These are phyloP conservation scores for Colletotrichum sojae DNA, from an alignment of 2,329 filamentous ascomycete genomes.

Conservation along the genomic window DNA sequence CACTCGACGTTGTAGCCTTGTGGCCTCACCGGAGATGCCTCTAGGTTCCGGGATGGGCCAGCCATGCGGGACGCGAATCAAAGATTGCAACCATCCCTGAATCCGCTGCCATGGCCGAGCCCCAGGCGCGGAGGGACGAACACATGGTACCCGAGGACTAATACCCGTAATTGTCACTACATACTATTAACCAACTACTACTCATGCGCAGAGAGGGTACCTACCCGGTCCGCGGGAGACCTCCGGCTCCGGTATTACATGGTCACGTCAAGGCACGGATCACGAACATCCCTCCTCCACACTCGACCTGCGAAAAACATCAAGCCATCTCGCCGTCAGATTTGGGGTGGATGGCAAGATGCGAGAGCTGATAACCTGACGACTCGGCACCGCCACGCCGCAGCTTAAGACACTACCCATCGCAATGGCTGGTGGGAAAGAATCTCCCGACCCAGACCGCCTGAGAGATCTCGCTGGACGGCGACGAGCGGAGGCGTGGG, in stretches of 20 bases:
- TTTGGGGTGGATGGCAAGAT: conserved; percentile 32
- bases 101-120: conserved; percentile 11
- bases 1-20: conserved; percentile 41
- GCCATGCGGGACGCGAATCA: conserved; percentile 21
- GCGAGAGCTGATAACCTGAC: conserved; percentile 32
- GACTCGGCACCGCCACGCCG: conserved; percentile 27
- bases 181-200: conserved; percentile 25
- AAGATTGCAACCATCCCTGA: conserved; percentile 30
- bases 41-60: conserved; percentile 34
- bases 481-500: conserved; percentile 34
- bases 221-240: conserved; percentile 29
- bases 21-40: conserved; percentile 43
- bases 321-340: conserved; percentile 34
- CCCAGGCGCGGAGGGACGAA: conserved; percentile 14
- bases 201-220: conserved; percentile 14
- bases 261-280: not conserved
- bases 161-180: conserved; percentile 7
- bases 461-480: conserved; percentile 14
- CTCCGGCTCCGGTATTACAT: conserved; percentile 5
- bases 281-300: conserved; percentile 7
- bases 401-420: conserved; percentile 20
- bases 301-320: conserved; percentile 21
- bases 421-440: conserved; percentile 1
- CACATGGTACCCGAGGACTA: conserved; percentile 29
- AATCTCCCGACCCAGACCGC: conserved; percentile 22